phyloP scores from a whole-genome alignment of 2,329 filamentous ascomycete species.

The Cercospora sesami region DNA sequence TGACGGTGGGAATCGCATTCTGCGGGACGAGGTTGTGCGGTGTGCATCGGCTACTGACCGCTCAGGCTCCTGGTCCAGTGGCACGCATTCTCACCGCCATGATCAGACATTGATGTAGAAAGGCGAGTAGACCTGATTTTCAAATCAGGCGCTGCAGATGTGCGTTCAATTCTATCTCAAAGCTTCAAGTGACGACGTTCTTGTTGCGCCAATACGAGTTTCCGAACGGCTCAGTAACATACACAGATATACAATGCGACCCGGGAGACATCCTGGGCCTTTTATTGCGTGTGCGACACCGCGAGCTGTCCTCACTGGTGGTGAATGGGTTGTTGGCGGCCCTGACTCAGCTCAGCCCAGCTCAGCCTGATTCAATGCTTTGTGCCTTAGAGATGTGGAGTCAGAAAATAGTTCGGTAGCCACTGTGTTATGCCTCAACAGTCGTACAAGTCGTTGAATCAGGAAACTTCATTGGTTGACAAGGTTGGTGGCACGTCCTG shows the following conservation, averaged over 20 bases:
- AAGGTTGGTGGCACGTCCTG: conserved; percentile 22
- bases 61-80: not conserved
- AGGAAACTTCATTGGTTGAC: conserved; percentile 16
- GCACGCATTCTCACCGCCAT: not conserved
- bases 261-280: not conserved
- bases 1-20: not conserved
- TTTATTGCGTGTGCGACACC: not conserved
- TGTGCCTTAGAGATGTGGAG: conserved; percentile 62
- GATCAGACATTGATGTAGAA: not conserved
- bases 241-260: not conserved
- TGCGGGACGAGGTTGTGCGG: not conserved
- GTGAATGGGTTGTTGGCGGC: not conserved
- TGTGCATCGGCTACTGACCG: not conserved
- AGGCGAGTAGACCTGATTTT: too few relatives aligned
- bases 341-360: not conserved
- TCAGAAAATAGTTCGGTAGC: conserved; percentile 6
- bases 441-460: not conserved
- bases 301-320: not conserved
- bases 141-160: not conserved
- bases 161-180: accelerated
- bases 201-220: not conserved
- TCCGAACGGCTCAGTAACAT: not conserved
- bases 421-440: not conserved
- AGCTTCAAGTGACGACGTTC: not conserved
- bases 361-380: not conserved